Conservation (phyloP, 2,329 filamentous ascomycete genomes). For the Penicillium sp. region DNA sequence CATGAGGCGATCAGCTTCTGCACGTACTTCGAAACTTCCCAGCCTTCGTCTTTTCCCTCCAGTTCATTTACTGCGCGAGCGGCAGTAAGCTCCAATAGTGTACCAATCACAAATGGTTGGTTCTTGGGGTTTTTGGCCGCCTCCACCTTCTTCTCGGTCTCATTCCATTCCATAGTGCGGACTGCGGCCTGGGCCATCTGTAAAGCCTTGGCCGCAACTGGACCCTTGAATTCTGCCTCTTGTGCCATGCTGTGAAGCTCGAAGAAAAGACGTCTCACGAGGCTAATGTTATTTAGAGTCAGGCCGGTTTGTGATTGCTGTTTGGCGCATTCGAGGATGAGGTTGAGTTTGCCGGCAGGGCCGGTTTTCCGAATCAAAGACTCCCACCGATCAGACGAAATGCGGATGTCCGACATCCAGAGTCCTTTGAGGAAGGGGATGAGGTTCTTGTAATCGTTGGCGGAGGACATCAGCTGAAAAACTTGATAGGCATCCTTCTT, state of each 20-base stretch:
- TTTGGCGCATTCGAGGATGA: constrained; percentile 36
- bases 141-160: constrained; percentile 25
- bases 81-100: constrained; percentile 44
- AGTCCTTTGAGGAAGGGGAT: constrained; percentile 39
- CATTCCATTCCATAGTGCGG: constrained; percentile 30
- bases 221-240: constrained; percentile 31
- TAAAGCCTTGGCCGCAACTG: constrained; percentile 26
- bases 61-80: constrained; percentile 36
- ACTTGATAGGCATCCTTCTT: constrained; percentile 29
- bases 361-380: constrained; percentile 38
- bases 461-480: constrained; percentile 33
- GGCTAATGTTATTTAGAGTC: constrained; percentile 24
- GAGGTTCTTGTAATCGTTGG: constrained; percentile 40
- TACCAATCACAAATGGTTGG: constrained; percentile 39
- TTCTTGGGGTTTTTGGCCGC: constrained; percentile 32
- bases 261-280: constrained; percentile 35
- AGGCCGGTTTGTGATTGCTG: constrained; percentile 35
- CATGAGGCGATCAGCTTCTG: constrained; percentile 34
- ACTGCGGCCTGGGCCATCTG: constrained; percentile 33
- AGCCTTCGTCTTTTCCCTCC: constrained; percentile 37
- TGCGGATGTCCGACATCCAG: constrained; percentile 24
- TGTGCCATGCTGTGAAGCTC: constrained; percentile 35
- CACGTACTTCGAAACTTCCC: constrained; percentile 38
- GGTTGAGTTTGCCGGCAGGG: constrained; percentile 30
- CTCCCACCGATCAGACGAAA: constrained; percentile 26